Evolutionary conservation across 2,329 filamentous ascomycete species (phyloP).

Genomic region (Botrytis deweyae): DNA sequence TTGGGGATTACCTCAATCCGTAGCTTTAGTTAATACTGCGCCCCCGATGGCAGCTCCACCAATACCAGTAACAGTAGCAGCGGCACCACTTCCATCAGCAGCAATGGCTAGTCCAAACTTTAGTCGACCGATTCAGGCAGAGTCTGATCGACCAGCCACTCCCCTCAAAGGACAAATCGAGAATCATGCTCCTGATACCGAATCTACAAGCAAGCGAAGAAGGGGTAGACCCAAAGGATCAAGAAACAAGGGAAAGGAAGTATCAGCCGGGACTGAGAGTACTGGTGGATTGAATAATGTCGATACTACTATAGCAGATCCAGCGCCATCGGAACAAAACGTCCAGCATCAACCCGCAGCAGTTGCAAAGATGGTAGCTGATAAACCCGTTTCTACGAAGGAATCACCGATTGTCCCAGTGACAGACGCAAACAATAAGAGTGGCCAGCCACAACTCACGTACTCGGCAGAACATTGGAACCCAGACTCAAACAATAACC

Average conservation of each 20-base stretch:
- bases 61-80: background rate
- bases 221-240: conserved; percentile 52
- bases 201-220: conserved; percentile 37
- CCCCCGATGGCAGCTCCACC: conserved; percentile 27
- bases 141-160: conserved; percentile 29
- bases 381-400: conserved; percentile 24
- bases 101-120: conserved; percentile 11
- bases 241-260: conserved; percentile 45
- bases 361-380: conserved; percentile 23
- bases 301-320: conserved; percentile 16
- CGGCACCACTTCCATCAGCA: background rate
- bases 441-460: conserved; percentile 20
- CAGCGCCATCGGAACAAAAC: conserved; percentile 26
- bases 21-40: conserved; percentile 34
- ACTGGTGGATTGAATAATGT: conserved; percentile 5
- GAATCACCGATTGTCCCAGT: conserved; percentile 20
- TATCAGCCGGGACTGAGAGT: conserved; percentile 18
- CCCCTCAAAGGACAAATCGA: conserved; percentile 28
- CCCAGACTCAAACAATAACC: conserved; percentile 26
- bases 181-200: conserved; percentile 23
- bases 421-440: conserved; percentile 40
- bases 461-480: conserved; percentile 34
- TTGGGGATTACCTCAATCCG: conserved; percentile 36
- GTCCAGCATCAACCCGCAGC: conserved; percentile 28
- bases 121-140: conserved; percentile 25